phyloP scores from a whole-genome alignment of 495 filamentous ascomycete species.

The Hypoxylon rickii region DNA sequence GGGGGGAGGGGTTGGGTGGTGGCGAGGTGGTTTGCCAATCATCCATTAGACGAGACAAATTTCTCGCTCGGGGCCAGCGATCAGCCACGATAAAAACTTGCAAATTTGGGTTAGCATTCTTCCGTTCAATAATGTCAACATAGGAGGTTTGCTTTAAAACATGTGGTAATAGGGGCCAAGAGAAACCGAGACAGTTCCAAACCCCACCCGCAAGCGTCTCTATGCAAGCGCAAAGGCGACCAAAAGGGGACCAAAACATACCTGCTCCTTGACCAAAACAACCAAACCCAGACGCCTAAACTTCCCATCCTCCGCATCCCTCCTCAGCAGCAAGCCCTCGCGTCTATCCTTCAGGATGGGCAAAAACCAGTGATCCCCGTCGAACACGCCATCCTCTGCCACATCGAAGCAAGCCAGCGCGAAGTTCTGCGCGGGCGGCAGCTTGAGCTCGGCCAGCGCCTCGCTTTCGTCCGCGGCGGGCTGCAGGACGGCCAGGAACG shows the following conservation, averaged over 20 bases:
- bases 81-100: slow-evolving; percentile 19
- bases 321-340: slow-evolving; percentile 13
- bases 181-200: too few species aligned
- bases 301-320: slow-evolving; percentile 13
- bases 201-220: too few species aligned
- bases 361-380: slow-evolving; percentile 21
- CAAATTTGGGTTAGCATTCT: background rate
- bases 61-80: slow-evolving; percentile 18
- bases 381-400: slow-evolving; percentile 2
- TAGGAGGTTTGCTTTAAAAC: too few species aligned
- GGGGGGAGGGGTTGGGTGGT: too few species aligned
- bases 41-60: slow-evolving; percentile 12
- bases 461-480: slow-evolving; percentile 7
- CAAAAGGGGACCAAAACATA: background rate
- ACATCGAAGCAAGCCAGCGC: slow-evolving; percentile 19
- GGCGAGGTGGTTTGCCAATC: too few species aligned
- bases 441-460: background rate
- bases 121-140: too few species aligned
- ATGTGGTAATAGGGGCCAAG: background rate
- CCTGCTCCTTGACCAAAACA: slow-evolving; percentile 10
- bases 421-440: slow-evolving; percentile 1
- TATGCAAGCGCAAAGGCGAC: background rate
- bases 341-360: slow-evolving; percentile 6
- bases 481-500: slow-evolving; percentile 12
- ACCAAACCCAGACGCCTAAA: slow-evolving; percentile 23